These are phyloP conservation scores for Vaccinium myrtillus DNA, from an alignment of 148 eudicot species.

Conservation along the genomic window DNA sequence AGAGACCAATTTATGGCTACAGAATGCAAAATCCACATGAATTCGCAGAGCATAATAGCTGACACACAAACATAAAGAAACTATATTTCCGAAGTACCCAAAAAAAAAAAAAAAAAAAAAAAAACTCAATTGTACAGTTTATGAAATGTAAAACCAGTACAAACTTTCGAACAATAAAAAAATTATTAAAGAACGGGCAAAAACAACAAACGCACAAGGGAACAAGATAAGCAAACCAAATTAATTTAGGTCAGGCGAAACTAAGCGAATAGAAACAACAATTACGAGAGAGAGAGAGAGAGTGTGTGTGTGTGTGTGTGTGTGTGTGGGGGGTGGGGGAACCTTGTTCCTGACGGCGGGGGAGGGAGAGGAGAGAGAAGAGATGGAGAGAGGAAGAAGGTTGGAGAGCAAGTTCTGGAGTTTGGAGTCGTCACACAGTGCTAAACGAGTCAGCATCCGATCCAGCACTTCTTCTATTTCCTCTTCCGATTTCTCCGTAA, in stretches of 20 bases:
- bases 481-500: constrained; percentile 48
- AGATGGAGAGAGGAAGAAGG: constrained; percentile 78
- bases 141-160: neutral
- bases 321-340: no score
- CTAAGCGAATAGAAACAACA: neutral
- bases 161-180: neutral
- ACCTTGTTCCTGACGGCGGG: constrained; percentile 74
- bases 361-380: constrained; percentile 63
- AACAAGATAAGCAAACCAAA: neutral
- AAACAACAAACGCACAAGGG: neutral
- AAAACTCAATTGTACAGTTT: neutral
- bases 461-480: constrained; percentile 75
- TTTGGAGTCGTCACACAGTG: constrained; percentile 83
- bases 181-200: neutral
- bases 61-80: neutral
- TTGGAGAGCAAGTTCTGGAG: constrained; percentile 71
- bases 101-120: no score
- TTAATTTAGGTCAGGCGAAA: neutral
- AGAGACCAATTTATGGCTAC: neutral
- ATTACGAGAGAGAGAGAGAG: neutral
- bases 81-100: no score
- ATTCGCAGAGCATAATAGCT: neutral
- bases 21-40: neutral
- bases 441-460: constrained; percentile 80
- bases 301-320: no score